phyloP scores from a whole-genome alignment of 495 filamentous ascomycete species.

The Trichoderma erinaceum region DNA sequence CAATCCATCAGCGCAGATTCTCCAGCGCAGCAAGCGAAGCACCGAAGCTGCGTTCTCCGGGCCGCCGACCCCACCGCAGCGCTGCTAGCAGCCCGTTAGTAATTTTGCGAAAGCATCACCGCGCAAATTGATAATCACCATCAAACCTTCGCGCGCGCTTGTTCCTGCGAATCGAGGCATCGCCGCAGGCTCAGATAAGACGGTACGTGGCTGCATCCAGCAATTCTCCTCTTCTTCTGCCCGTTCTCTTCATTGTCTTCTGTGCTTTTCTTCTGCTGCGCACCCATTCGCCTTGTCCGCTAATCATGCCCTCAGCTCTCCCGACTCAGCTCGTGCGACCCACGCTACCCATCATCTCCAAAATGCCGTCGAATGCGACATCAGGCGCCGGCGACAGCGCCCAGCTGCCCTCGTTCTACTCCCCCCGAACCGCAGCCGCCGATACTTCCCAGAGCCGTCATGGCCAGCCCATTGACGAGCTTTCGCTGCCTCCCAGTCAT shows the following conservation, averaged over 20 bases:
- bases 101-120: neutral
- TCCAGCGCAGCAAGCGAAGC: neutral
- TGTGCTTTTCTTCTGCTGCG: neutral
- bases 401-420: slow-evolving; percentile 42
- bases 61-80: neutral
- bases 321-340: neutral
- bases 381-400: neutral
- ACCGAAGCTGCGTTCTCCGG: slow-evolving; percentile 1
- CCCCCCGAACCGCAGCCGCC: slow-evolving; percentile 32
- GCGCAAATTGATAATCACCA: slow-evolving; percentile 12
- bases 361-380: slow-evolving; percentile 7
- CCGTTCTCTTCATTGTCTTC: neutral
- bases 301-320: slow-evolving; percentile 5
- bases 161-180: slow-evolving; percentile 2
- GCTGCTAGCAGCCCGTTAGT: slow-evolving; percentile 1
- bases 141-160: slow-evolving; percentile 8
- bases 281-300: neutral
- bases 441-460: slow-evolving; percentile 20
- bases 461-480: slow-evolving; percentile 17
- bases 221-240: neutral
- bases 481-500: slow-evolving; percentile 18
- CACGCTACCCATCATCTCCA: neutral
- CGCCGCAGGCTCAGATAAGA: slow-evolving; percentile 1
- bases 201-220: neutral
- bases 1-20: too few species aligned